Base-by-base conservation (phyloP, 805 yeast genomes). In the Kodamaea kaohsiungensis region DNA sequence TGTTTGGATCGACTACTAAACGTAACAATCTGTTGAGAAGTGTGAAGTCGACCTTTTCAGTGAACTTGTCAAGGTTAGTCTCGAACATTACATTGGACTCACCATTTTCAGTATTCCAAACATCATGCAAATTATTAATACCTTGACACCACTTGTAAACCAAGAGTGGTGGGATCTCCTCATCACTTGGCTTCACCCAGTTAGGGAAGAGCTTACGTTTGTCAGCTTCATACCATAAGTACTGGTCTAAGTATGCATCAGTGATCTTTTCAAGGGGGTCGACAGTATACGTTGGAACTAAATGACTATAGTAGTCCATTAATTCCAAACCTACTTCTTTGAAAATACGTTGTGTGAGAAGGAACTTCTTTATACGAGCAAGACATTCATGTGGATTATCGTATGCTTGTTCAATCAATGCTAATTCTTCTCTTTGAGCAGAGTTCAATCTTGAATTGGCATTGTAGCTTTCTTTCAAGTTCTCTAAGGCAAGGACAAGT, bases 111-210 rank as follows among this genome's bases (percentile, higher is more conserved):
- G 86, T 81, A 49, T 86, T 84, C 99, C 99, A 95, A 1, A 93
- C 87, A 37, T 84, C 75, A 9, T 82, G 72, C 51, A 91, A 69
- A 59, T 91, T 90, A 66, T 91, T 93, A 47, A 95, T 78, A 12
- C 97, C 97, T 63, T 89, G 96, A 62, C 91, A 85, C 96, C 97
- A 95, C 65, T 92, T 93, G 71, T 93, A 91, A 1, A 89, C 96
- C 56, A 93, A 75, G 33, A 92, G 69, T 0, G 97, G 99, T 0
- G 98, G 96, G 18, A 95, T 87, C 69, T 95, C 99, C 27, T 89
- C 81, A 63, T 95, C 99, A 60, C 89, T 84, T 7, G 99, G 99
- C 66, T 95, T 95, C 40, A 95, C 80, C 99, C 99, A 95, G 66
- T 86, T 87, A 3, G 99, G 99, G 71, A 95, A 95, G 25, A 95